Conservation (phyloP, 345 rosid species). For the Salix koriyanagi region DNA sequence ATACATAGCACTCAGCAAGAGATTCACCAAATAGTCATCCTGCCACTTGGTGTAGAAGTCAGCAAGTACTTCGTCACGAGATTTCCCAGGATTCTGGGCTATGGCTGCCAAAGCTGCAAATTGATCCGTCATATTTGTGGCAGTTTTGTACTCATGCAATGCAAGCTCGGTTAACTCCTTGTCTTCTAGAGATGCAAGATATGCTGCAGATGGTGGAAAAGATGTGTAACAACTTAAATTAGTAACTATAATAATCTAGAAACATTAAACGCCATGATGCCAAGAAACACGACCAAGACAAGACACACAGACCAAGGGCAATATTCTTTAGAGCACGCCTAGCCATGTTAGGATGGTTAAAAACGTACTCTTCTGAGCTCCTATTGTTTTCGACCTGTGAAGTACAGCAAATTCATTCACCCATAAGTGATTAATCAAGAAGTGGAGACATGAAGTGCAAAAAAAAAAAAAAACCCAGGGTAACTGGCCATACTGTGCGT, state of each 20-base stretch:
- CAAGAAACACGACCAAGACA: conserved; percentile 13
- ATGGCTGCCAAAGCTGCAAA: conserved; percentile 92
- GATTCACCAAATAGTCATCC: conserved; percentile 68
- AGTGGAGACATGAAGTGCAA: background rate
- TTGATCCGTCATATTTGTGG: conserved; percentile 91
- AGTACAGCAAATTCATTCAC: conserved; percentile 2
- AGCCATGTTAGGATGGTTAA: conserved; percentile 80
- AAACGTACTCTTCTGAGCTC: conserved; percentile 69
- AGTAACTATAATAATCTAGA: background rate
- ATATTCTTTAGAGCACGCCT: conserved; percentile 80
- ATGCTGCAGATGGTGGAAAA: conserved; percentile 41
- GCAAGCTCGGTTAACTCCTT: conserved; percentile 51
- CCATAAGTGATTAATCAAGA: background rate
- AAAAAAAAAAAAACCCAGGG: background rate
- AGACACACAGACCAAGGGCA: conserved; percentile 65
- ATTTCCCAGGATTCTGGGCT: conserved; percentile 65
- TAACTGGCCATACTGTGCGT: conserved; percentile 43
- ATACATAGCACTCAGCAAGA: background rate
- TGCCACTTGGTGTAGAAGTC: conserved; percentile 92
- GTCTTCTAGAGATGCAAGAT: conserved; percentile 81
- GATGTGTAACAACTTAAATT: background rate
- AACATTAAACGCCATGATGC: background rate
- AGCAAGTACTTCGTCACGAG: conserved; percentile 70
- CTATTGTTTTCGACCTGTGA: conserved; percentile 68
- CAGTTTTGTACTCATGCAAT: conserved; percentile 61